Evolutionary conservation across 805 yeast species (phyloP), one percentile per base, ranked within the genome.

Genomic region (Kregervanrija delftensis): DNA sequence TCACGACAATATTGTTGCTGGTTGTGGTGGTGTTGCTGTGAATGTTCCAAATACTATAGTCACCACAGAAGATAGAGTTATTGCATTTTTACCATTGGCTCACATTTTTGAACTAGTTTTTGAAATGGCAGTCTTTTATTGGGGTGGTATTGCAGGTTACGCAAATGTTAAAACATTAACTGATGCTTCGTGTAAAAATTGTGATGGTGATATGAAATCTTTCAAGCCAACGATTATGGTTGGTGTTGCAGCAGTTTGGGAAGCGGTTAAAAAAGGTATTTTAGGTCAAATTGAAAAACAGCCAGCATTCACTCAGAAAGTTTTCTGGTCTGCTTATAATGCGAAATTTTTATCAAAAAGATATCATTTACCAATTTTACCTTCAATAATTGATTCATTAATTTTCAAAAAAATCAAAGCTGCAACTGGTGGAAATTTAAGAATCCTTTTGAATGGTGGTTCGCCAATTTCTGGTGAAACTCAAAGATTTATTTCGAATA

Each of bases 161-260:
- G 98, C 96, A 41, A 81, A 73, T 56, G 96, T 91, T 50, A 89
- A 89, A 70, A 91, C 99, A 30, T 71, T 93, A 55, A 80, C 95
- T 15, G 95, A 86, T 51, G 70, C 74, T 2, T 86, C 95, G 2
- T 79, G 86, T 60, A 81, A 77, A 58, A 86, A 93, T 69, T 89
- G 96, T 71, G 69, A 76, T 46, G 91, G 96, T 58, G 99, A 93
- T 65, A 77, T 93, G 71, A 77, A 74, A 45, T 86, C 84, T 59
- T 86, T 89, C 67, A 74, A 80, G 64, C 99, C 99, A 47, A 86
- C 96, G 5, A 67, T 90, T 55, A 86, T 93, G 96, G 96, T 89
- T 52, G 99, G 96, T 66, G 99, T 93, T 46, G 97, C 97, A 13
- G 96, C 98, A 4, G 97, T 93, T 43, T 93, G 96, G 96, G 99